Evolutionary conservation across 768 basidiomycete genomes (phyloP).

Genomic region (Termitomyces sp.): DNA sequence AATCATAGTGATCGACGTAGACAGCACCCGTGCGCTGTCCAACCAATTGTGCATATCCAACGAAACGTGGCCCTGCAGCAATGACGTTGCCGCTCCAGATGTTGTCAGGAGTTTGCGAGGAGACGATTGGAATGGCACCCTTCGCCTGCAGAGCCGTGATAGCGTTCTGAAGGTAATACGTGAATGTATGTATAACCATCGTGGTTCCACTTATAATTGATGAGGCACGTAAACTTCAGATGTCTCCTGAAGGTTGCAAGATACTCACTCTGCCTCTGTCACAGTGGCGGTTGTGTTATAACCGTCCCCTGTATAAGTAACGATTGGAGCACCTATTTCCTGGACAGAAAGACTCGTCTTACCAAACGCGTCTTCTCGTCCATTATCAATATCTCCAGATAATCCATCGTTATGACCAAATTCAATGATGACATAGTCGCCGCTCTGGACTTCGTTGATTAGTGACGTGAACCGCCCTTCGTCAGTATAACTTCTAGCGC

Average conservation of each 20-base stretch:
- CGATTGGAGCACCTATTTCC: background rate
- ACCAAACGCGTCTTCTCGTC: slow-evolving; percentile 34
- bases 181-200: slow-evolving; percentile 38
- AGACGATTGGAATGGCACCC: slow-evolving; percentile 41
- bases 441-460: slow-evolving; percentile 30
- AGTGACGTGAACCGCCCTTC: slow-evolving; percentile 40
- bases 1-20: slow-evolving; percentile 42
- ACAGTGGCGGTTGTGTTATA: slow-evolving; percentile 1
- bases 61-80: slow-evolving; percentile 35
- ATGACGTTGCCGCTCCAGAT: slow-evolving; percentile 32
- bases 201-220: slow-evolving; percentile 25
- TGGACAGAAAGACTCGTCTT: background rate
- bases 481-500: slow-evolving; percentile 41
- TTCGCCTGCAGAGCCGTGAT: slow-evolving; percentile 35
- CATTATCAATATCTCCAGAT: slow-evolving; percentile 30
- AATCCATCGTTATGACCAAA: slow-evolving; percentile 45
- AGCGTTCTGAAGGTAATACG: slow-evolving; percentile 40
- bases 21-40: slow-evolving; percentile 29
- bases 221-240: background rate
- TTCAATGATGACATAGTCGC: slow-evolving; percentile 39
- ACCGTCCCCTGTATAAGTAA: background rate
- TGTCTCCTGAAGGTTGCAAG: background rate
- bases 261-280: background rate
- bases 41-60: slow-evolving; percentile 34
- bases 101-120: slow-evolving; percentile 43